phyloP scores from a whole-genome alignment of 257 asterid genomes.

The Linaria vulgaris region DNA sequence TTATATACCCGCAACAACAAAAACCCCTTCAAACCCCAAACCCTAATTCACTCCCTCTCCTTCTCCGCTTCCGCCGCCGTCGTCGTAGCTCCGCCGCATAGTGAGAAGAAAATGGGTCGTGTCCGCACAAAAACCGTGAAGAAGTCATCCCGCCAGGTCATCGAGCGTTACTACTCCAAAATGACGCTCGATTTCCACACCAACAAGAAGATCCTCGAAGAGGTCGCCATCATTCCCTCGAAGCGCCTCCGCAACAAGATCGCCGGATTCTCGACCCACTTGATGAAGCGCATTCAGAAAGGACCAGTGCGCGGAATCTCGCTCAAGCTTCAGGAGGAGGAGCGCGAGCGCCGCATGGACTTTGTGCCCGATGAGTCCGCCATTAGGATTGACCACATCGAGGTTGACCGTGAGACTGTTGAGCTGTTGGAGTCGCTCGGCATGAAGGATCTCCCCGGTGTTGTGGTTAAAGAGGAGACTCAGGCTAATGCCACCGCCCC shows the following conservation, averaged over 20 bases:
- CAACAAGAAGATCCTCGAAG: slow-evolving; percentile 26
- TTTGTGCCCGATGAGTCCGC: slow-evolving; percentile 26
- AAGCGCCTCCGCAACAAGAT: slow-evolving; percentile 28
- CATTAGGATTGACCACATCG: slow-evolving; percentile 17
- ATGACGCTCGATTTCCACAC: slow-evolving; percentile 27
- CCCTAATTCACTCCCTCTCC: not conserved
- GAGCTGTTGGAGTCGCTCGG: slow-evolving; percentile 23
- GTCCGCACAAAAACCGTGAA: slow-evolving; percentile 28
- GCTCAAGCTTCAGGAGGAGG: slow-evolving; percentile 29
- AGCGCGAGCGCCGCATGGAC: slow-evolving; percentile 27
- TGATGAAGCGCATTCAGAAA: slow-evolving; percentile 28
- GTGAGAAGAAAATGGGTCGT: slow-evolving; percentile 19
- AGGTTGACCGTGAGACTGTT: slow-evolving; percentile 24
- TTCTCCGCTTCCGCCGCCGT: not conserved
- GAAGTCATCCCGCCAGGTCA: slow-evolving; percentile 27
- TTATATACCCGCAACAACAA: no score
- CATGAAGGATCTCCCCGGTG: slow-evolving; percentile 26
- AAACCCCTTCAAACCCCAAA: no score
- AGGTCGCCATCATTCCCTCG: slow-evolving; percentile 28
- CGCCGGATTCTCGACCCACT: slow-evolving; percentile 27
- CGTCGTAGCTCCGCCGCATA: not conserved
- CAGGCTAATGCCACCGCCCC: slow-evolving; percentile 4
- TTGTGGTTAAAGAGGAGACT: slow-evolving; percentile 20
- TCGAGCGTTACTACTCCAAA: slow-evolving; percentile 27
- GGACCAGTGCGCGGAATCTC: slow-evolving; percentile 27